Base-by-base conservation (phyloP, 371 early-diverging fungal genomes). In the Mucor circinelloides region DNA sequence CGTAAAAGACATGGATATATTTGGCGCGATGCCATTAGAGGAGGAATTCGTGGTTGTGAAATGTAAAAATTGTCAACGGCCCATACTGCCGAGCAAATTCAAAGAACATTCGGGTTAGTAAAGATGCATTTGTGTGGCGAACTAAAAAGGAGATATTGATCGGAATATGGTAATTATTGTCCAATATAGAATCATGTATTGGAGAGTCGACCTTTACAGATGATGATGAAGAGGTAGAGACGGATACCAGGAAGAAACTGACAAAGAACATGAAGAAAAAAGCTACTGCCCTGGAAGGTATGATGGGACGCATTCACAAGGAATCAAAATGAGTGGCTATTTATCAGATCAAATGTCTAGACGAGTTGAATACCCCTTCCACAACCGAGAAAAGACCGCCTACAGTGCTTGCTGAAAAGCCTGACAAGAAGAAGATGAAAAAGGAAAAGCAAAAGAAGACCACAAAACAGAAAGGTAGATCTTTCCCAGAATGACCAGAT, bases 1-100 rank as follows among this genome's bases (percentile, higher is more conserved):
- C 40, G 44, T 54, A 6, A 69, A 68, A 25, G 81, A 81, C 28
- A 65, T 78, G 62, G 74, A 74, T 23, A 74, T 74, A 34, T 80
- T 73, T 63, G 84, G 84, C 7, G 59, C 70, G 6, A 71, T 76
- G 67, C 82, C 84, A 12, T 75, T 84, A 73, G 78, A 81, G 55
- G 82, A 84, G 19, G 82, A 84, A 21, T 66, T 70, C 1, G 67
- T 81, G 8, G 68, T 78, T 8, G 70, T 81, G 7, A 73, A 75
- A 30, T 84, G 84, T 69, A 81, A 73, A 23, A 54, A 70, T 3
- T 84, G 84, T 31, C 52, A 75, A 23, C 63, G 80, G 31, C 78
- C 80, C 2, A 68, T 84, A 25, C 38, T 80, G 48, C 71, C 80
- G 0, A 81, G 76, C 25, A 75, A 68, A 59, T 81, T 84, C 52